Conservation (phyloP, 495 filamentous ascomycete genomes). For the Xylaria nigripes region DNA sequence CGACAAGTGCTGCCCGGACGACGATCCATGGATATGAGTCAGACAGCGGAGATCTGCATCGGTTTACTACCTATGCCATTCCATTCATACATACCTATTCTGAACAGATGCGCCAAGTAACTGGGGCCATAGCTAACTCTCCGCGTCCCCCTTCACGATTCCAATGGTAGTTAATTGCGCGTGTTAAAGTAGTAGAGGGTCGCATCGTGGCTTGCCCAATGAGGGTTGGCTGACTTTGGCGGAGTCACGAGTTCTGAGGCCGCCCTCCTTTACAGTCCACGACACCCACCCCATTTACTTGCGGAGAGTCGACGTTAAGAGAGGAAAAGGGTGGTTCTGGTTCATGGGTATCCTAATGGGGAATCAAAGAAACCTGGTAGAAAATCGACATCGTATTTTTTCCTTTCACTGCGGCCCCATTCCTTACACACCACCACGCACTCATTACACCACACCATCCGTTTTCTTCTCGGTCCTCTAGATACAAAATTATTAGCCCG, state of each 20-base stretch:
- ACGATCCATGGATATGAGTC: constrained; percentile 15
- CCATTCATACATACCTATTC: not conserved
- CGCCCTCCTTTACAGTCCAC: constrained; percentile 22
- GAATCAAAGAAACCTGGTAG: constrained; percentile 3
- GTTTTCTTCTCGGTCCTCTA: constrained; percentile 11
- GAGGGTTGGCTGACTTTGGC: constrained; percentile 27
- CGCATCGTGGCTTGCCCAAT: constrained; percentile 28
- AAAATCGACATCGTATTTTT: constrained; percentile 4
- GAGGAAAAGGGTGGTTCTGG: constrained; percentile 16
- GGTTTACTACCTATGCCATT: not conserved
- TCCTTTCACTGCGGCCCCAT: constrained; percentile 10
- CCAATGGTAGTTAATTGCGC: constrained; percentile 19
- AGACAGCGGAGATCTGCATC: constrained; percentile 4
- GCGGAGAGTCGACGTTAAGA: constrained; percentile 23
- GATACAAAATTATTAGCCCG: constrained; percentile 9
- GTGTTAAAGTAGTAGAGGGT: constrained; percentile 13
- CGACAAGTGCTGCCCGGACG: not conserved
- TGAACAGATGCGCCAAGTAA: not conserved
- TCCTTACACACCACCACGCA: constrained; percentile 23
- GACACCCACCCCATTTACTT: constrained; percentile 17
- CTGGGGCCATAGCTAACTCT: constrained; percentile 12
- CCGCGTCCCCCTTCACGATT: constrained; percentile 16
- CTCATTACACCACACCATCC: constrained; percentile 11
- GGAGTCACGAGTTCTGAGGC: constrained; percentile 26
- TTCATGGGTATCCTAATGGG: constrained; percentile 18